These are phyloP conservation scores for Hypericum perforatum DNA, from an alignment of 345 rosid species.

Conservation along the genomic window DNA sequence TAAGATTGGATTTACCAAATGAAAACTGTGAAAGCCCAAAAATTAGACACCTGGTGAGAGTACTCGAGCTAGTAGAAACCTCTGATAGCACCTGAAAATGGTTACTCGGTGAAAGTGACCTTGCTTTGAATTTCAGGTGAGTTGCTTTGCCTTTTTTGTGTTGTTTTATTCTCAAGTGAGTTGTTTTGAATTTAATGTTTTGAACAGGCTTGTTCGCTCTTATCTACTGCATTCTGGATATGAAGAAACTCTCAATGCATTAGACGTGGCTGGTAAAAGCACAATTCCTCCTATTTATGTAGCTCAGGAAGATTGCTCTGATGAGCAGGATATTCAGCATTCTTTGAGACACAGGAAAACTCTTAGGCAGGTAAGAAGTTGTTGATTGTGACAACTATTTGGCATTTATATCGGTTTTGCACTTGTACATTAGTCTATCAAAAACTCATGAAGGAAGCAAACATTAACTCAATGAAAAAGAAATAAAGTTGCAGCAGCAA, in stretches of 20 bases:
- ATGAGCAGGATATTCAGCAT: constrained; percentile 48
- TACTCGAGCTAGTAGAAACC: too few relatives aligned
- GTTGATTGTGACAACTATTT: background rate
- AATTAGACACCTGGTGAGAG: too few relatives aligned
- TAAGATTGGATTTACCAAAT: too few relatives aligned
- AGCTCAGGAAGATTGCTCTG: constrained; percentile 54
- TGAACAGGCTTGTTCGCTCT: constrained; percentile 72
- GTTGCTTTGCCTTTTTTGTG: too few relatives aligned
- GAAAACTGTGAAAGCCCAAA: too few relatives aligned
- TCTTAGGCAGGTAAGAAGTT: constrained; percentile 63
- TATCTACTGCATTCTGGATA: constrained; percentile 90
- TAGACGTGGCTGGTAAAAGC: constrained; percentile 67
- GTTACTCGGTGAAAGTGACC: too few relatives aligned
- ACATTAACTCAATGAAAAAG: too few relatives aligned
- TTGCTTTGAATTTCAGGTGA: too few relatives aligned
- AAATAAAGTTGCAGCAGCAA: too few relatives aligned
- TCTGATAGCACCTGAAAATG: too few relatives aligned
- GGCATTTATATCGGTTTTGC: background rate
- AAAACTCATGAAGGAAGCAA: background rate
- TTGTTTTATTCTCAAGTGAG: too few relatives aligned
- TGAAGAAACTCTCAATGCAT: constrained; percentile 82
- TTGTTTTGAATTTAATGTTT: too few relatives aligned
- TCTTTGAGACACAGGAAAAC: constrained; percentile 67
- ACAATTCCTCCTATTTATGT: constrained; percentile 55
- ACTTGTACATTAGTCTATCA: background rate